Base-by-base conservation (phyloP, 495 filamentous ascomycete species). In the Recurvomyces mirabilis region DNA sequence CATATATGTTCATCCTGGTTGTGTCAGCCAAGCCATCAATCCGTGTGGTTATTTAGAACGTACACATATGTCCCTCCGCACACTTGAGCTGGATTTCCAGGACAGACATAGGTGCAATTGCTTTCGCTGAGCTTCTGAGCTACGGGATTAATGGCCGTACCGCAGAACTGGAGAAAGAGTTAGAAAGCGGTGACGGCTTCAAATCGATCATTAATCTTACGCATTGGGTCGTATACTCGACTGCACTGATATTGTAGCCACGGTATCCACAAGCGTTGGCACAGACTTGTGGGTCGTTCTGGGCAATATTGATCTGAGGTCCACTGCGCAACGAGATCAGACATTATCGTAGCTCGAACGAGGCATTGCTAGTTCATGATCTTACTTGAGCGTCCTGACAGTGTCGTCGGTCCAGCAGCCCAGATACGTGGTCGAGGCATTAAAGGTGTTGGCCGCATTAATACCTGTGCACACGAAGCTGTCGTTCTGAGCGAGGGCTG, bases 381-480 rank as follows among this genome's bases (percentile, higher is more conserved):
- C n/a, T n/a, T n/a, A n/a, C n/a, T n/a, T n/a, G n/a, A n/a, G n/a
- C n/a, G n/a, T n/a, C n/a, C 26, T 7, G 7, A 29, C n/a, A n/a
- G 26, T 7, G 7, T 29, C n/a, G 26, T 29, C 26, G 7, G 7
- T n/a, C 26, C 26, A n/a, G 26, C 26, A 29, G 26, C n/a, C 26
- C 26, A 45, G 26, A 22, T 41, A 24, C 3, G 3, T 19, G 37
- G 18, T 25, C 23, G 34, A 20, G 11, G 44, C 37, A 28, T 41
- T 41, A 22, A 28, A 47, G 26, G 2, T 47, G 29, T 42, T 43
- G 14, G 25, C 19, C 5, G 19, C 19, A 22, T 47, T 45, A n/a
- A 25, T 31, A 7, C 44, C 44, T 3, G 44, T 47, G 37, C 44
- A 47, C 2, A 47, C 44, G 37, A 47, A 47, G 38, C 37, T 47